phyloP scores from a whole-genome alignment of 1,284 basidiomycete genomes.

The Hymenochaete sp. region DNA sequence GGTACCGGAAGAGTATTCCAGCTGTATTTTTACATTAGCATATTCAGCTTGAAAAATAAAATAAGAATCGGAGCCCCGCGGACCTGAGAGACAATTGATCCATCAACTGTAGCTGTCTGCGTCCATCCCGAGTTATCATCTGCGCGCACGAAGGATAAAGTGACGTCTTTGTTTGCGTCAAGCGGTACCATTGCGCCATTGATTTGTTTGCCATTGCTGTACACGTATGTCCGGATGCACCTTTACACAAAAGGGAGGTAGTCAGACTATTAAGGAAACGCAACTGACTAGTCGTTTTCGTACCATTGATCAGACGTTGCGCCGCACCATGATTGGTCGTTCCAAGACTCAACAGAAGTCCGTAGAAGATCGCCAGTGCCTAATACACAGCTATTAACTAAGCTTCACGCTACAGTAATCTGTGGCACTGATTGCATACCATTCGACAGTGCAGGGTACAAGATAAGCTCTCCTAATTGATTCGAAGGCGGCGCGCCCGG shows the following conservation, averaged over 20 bases:
- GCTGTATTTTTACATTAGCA: slow-evolving; percentile 7
- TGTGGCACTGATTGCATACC: slow-evolving; percentile 2
- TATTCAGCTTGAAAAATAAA: too few species aligned
- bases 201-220: slow-evolving; percentile 1
- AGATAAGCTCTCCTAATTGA: slow-evolving; percentile 9
- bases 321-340: slow-evolving; percentile 14
- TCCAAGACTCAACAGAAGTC: slow-evolving; percentile 10
- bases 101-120: slow-evolving; percentile 7
- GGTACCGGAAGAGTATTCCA: slow-evolving; percentile 12
- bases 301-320: slow-evolving; percentile 13
- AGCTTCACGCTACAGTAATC: not conserved
- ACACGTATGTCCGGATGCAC: slow-evolving; percentile 15
- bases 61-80: not conserved
- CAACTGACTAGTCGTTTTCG: not conserved
- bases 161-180: slow-evolving; percentile 10
- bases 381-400: not conserved
- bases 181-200: slow-evolving; percentile 9
- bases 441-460: slow-evolving; percentile 15
- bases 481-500: slow-evolving; percentile 11
- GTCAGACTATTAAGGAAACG: not conserved
- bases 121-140: slow-evolving; percentile 13
- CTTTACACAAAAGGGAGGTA: not conserved
- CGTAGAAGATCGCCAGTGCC: slow-evolving; percentile 15
- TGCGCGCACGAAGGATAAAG: slow-evolving; percentile 13
- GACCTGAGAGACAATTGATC: slow-evolving; percentile 11